These are phyloP conservation scores for Myochromella boudieri DNA, from an alignment of 768 basidiomycete species.

Conservation along the genomic window DNA sequence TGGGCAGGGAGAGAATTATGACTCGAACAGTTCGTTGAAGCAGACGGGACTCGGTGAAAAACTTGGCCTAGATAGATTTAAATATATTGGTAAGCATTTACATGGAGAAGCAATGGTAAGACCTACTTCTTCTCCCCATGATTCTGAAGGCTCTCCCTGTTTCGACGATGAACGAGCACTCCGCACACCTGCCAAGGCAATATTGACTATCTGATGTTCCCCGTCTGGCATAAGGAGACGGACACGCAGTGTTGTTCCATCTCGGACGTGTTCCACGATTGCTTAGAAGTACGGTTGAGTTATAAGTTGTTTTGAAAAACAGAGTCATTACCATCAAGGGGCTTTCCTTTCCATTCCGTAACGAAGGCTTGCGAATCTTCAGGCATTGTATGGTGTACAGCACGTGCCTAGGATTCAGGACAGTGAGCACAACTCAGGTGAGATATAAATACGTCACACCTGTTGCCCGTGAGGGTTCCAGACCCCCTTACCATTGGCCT, in stretches of 20 bases:
- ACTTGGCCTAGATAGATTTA: constrained; percentile 65
- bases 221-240: constrained; percentile 87
- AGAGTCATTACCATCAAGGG: constrained; percentile 69
- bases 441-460: constrained; percentile 34
- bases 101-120: constrained; percentile 5
- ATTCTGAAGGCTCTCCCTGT: constrained; percentile 77
- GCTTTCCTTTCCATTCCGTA: constrained; percentile 87
- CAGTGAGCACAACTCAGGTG: constrained; percentile 2
- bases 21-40: constrained; percentile 79
- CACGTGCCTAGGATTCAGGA: constrained; percentile 51
- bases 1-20: constrained; percentile 78
- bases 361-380: constrained; percentile 87
- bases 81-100: constrained; percentile 18
- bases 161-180: constrained; percentile 69
- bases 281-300: constrained; percentile 42
- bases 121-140: constrained; percentile 86
- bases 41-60: constrained; percentile 88
- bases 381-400: constrained; percentile 86
- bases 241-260: constrained; percentile 87
- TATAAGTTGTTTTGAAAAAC: background rate
- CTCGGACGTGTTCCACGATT: constrained; percentile 91
- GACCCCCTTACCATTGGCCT: constrained; percentile 69
- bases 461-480: constrained; percentile 85
- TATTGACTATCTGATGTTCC: constrained; percentile 87
- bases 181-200: constrained; percentile 81